Evolutionary conservation across 352 stramenopile genomes (phyloP).

Genomic region (Pythium rishiriense): DNA sequence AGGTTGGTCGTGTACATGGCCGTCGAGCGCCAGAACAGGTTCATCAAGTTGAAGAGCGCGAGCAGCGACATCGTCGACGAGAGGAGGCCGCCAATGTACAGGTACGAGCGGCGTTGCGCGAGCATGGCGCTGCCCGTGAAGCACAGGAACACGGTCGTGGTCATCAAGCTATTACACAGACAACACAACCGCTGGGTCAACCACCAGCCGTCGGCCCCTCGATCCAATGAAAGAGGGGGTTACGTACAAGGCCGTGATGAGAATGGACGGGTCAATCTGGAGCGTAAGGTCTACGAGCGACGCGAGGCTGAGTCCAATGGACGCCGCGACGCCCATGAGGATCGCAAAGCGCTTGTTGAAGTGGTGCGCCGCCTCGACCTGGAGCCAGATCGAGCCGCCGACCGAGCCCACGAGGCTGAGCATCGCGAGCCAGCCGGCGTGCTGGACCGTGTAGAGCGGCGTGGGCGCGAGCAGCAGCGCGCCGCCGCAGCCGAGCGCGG

Average conservation of each 20-base stretch:
- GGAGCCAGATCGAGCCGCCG: conserved; percentile 62
- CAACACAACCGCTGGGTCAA: conserved; percentile 4
- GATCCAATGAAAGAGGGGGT: neutral
- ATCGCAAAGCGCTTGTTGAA: conserved; percentile 62
- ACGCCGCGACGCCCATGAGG: conserved; percentile 65
- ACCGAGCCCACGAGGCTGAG: conserved; percentile 45
- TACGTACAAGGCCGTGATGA: conserved; percentile 76
- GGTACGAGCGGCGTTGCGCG: conserved; percentile 71
- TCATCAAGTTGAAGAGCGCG: conserved; percentile 48
- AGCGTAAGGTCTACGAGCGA: conserved; percentile 77
- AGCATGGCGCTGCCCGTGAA: conserved; percentile 83
- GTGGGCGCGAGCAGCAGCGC: conserved; percentile 40
- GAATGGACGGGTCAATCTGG: conserved; percentile 68
- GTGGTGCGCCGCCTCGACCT: conserved; percentile 53
- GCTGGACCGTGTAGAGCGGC: conserved; percentile 35
- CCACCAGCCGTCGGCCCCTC: neutral
- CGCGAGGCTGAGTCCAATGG: conserved; percentile 70
- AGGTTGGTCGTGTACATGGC: conserved; percentile 59
- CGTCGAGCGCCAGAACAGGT: conserved; percentile 64
- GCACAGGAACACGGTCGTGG: conserved; percentile 82
- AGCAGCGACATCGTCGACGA: conserved; percentile 64
- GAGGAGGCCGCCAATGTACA: conserved; percentile 84
- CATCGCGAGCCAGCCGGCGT: conserved; percentile 42
- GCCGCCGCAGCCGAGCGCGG: conserved; percentile 43
- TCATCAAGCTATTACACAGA: conserved; percentile 40